Conservation (phyloP, 345 rosid species). For the Punica granatum region DNA sequence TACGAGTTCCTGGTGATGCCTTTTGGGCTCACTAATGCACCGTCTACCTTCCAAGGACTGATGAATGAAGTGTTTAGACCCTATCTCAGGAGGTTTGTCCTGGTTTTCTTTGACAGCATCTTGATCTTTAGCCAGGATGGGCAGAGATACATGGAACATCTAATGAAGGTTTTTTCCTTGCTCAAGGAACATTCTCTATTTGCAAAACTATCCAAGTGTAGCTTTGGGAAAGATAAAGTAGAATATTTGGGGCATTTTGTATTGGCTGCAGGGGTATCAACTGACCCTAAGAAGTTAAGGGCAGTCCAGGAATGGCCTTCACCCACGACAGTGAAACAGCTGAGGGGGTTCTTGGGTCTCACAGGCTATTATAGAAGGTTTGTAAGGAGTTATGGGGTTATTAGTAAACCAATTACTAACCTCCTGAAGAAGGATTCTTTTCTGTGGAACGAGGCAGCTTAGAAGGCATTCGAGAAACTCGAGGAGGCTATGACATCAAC, state of each 20-base stretch:
- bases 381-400: neutral
- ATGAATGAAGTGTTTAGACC: neutral
- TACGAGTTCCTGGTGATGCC: too few species aligned
- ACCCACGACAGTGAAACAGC: too few species aligned
- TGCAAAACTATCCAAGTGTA: too few species aligned
- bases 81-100: neutral
- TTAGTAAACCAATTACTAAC: neutral
- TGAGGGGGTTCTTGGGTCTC: too few species aligned
- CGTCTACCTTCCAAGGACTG: too few species aligned
- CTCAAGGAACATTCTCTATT: neutral
- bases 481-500: neutral
- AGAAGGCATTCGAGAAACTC: neutral
- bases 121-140: neutral
- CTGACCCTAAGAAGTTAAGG: too few species aligned
- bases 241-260: constrained; percentile 1
- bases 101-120: too few species aligned
- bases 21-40: too few species aligned
- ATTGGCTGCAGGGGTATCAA: neutral
- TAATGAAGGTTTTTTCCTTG: neutral
- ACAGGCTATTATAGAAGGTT: too few species aligned
- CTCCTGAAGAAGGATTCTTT: constrained; percentile 1
- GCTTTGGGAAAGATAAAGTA: neutral
- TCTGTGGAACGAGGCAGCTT: neutral
- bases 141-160: neutral
- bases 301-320: too few species aligned